Evolutionary conservation across 202 grass and related monocot species (phyloP).

Genomic region (Zizania palustris): DNA sequence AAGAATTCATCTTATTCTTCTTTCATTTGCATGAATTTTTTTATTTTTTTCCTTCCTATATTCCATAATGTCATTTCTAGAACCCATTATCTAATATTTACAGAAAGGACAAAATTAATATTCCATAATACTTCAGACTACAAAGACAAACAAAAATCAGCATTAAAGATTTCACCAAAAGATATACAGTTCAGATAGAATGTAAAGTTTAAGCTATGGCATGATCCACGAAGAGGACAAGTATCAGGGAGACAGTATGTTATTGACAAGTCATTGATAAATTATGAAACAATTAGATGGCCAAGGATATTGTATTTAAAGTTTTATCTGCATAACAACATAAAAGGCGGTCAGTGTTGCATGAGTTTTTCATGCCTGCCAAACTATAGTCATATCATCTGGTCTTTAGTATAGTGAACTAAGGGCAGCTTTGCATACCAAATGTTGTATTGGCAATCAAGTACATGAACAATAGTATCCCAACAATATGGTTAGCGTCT

Average conservation of each 20-base stretch:
- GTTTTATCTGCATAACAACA: background rate
- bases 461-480: slow-evolving; percentile 6
- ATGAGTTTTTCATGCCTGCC: background rate
- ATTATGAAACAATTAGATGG: slow-evolving; percentile 1
- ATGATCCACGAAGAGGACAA: background rate
- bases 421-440: background rate
- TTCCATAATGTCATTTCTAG: too few relatives aligned
- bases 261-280: slow-evolving; percentile 1
- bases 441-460: background rate
- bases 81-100: too few relatives aligned
- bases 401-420: background rate
- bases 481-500: slow-evolving; percentile 17
- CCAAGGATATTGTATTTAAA: background rate
- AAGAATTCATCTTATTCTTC: too few relatives aligned
- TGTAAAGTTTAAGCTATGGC: background rate
- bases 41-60: too few relatives aligned
- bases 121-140: slow-evolving; percentile 99
- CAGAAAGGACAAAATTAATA: too few relatives aligned
- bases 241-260: background rate
- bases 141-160: slow-evolving; percentile 40
- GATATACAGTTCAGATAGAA: background rate
- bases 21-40: too few relatives aligned
- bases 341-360: background rate
- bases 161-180: background rate
- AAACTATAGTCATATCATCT: background rate